Evolutionary conservation across 1,284 basidiomycete species (phyloP).

Genomic region (Vanrija sp.): DNA sequence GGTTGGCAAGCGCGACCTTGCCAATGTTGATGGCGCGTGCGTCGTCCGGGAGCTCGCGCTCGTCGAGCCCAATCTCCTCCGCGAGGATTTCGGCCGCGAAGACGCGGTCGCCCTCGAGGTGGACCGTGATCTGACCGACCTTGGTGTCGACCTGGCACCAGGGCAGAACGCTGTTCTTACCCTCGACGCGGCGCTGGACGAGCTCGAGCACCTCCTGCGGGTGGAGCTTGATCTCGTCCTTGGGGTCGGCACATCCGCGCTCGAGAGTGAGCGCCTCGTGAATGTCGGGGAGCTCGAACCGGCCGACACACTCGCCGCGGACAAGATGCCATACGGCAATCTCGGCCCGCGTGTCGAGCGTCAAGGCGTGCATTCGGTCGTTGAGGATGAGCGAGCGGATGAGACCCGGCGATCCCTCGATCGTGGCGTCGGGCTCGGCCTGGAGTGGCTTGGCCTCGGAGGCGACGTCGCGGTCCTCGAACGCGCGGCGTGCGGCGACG

Average conservation of each 20-base stretch:
- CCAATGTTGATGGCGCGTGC: slow-evolving; percentile 48
- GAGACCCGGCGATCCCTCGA: slow-evolving; percentile 75
- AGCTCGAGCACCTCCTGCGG: slow-evolving; percentile 71
- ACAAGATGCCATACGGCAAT: slow-evolving; percentile 93
- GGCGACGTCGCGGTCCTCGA: slow-evolving; percentile 75
- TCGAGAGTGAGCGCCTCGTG: slow-evolving; percentile 52
- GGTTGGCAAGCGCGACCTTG: slow-evolving; percentile 47
- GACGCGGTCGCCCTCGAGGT: slow-evolving; percentile 72
- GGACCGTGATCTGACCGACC: slow-evolving; percentile 80
- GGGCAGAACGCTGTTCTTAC: slow-evolving; percentile 74
- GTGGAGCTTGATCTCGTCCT: slow-evolving; percentile 47
- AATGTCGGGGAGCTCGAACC: slow-evolving; percentile 64
- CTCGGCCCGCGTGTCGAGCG: slow-evolving; percentile 77
- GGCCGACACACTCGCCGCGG: slow-evolving; percentile 69
- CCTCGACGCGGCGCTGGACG: slow-evolving; percentile 83
- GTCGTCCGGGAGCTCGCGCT: slow-evolving; percentile 63
- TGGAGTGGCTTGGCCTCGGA: slow-evolving; percentile 69
- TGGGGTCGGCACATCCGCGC: slow-evolving; percentile 23
- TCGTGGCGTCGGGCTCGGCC: slow-evolving; percentile 62
- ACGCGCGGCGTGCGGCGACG: slow-evolving; percentile 55
- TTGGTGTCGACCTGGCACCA: slow-evolving; percentile 91
- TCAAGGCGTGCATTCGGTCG: slow-evolving; percentile 85
- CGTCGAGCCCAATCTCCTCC: slow-evolving; percentile 73
- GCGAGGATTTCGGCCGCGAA: slow-evolving; percentile 95
- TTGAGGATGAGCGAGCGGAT: slow-evolving; percentile 80